These are phyloP conservation scores for Betula pendula DNA, from an alignment of 306 rosid genomes.

Conservation along the genomic window DNA sequence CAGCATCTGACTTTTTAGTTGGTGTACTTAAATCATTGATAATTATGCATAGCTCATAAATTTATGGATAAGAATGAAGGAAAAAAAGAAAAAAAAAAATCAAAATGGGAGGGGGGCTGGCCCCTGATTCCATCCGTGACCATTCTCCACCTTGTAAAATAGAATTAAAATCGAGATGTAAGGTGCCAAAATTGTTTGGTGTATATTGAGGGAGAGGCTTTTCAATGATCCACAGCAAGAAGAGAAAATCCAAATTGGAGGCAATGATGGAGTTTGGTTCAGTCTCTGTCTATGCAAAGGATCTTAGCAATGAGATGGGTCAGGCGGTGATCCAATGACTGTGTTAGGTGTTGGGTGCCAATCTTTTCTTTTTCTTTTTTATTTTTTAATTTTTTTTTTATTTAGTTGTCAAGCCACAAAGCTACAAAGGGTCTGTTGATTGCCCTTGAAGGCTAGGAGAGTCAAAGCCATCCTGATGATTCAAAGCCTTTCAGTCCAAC, in stretches of 20 bases:
- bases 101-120: too few species aligned
- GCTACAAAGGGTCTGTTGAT: too few species aligned
- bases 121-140: too few species aligned
- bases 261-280: conserved; percentile 3
- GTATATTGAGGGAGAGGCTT: neutral
- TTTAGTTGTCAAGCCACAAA: neutral
- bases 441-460: neutral
- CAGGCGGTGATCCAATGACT: neutral
- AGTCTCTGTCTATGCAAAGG: conserved; percentile 1
- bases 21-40: too few species aligned
- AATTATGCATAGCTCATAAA: too few species aligned
- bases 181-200: too few species aligned
- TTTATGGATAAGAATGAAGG: too few species aligned
- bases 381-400: too few species aligned
- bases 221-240: conserved; percentile 1
- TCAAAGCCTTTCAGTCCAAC: neutral
- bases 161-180: neutral
- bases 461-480: neutral
- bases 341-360: conserved; percentile 22
- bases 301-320: neutral
- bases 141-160: neutral
- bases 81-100: too few species aligned
- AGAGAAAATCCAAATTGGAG: conserved; percentile 5
- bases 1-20: too few species aligned
- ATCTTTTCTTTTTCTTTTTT: too few species aligned